Base-by-base conservation (phyloP, 2,329 filamentous ascomycete genomes). In the Cryphonectria carpinicola region DNA sequence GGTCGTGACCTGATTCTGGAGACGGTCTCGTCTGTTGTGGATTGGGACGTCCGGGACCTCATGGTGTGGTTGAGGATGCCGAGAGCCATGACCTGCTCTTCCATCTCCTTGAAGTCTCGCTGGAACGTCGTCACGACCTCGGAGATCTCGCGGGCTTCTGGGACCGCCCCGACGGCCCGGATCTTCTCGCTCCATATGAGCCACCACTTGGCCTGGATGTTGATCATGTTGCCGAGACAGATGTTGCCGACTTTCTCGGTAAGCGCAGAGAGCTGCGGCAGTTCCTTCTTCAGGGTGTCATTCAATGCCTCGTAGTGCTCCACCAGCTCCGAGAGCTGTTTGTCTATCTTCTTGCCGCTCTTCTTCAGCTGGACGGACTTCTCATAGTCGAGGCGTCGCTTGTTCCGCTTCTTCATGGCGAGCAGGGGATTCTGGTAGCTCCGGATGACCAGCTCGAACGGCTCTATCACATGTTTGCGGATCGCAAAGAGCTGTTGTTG, bases 241-340 rank as follows among this genome's bases (percentile, higher is more conserved):
- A 92, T 91, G 76, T 94, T 93, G 76, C 96, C 94, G 72, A 98
- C 84, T 76, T 91, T 92, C 73, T 93, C 93, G 1, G 95, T 98
- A 73, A 96, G 83, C 10, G 84, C 82, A 66, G 96, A 97, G 22
- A 99, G 86, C 78, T 91, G 91, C 1, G 95, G 95, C 63, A 99
- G 86, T 79, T 98, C 95, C 74, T 95, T 92, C 81, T 97, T 98
- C 71, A 98, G 85, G 0, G 95, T 94, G 73, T 97, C 93, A 78
- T 98, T 98, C 71, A 99, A 85, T 10, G 94, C 94, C 56, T 93
- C 88, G 80, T 97, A 99, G 78, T 97, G 92, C 77, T 97, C 94
- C 28, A 94, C 93, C 54, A 92, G 89, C 75, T 97, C 94, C 22
- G 88, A 85, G 4, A 95, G 91, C 79, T 95, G 96, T 77, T 94